A percentile compares a stretch with the other conserved stretches of the same genome.
phyloP scores from a whole-genome alignment of 768 basidiomycete species.

The Collybia mongolica region DNA sequence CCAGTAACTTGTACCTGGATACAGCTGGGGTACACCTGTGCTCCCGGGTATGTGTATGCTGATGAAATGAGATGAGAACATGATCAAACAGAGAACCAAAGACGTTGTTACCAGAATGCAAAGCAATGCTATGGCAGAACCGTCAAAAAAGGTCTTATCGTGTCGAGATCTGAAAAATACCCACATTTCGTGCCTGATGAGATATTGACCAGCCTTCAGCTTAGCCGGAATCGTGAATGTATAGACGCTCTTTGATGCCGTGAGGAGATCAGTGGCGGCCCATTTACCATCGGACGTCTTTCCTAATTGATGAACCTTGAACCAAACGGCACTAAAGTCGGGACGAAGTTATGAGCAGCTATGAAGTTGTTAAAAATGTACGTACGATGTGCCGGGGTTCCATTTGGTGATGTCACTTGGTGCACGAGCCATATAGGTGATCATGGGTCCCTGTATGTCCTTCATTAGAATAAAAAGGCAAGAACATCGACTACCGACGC shows the following conservation, averaged over 20 bases:
- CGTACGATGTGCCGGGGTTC: slow-evolving; percentile 36
- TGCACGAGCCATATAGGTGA: slow-evolving; percentile 47
- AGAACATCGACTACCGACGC: slow-evolving; percentile 11
- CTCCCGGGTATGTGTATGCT: slow-evolving; percentile 32
- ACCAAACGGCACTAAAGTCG: not conserved
- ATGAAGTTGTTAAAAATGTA: slow-evolving; percentile 25
- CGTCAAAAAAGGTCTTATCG: no score
- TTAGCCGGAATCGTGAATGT: slow-evolving; percentile 46
- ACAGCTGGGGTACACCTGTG: slow-evolving; percentile 44
- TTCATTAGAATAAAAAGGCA: no score
- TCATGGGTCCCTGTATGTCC: slow-evolving; percentile 34
- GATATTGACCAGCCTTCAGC: slow-evolving; percentile 45
- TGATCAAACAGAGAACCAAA: no score
- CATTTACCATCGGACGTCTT: not conserved
- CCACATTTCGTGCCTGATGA: slow-evolving; percentile 47
- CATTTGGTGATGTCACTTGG: slow-evolving; percentile 42
- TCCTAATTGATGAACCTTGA: not conserved
- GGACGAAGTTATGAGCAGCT: no score
- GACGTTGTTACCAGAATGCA: slow-evolving; percentile 29
- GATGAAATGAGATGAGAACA: no score
- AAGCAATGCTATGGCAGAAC: slow-evolving; percentile 29
- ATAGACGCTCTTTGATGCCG: slow-evolving; percentile 33
- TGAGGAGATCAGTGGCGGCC: slow-evolving; percentile 17
- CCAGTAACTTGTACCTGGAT: slow-evolving; percentile 47
- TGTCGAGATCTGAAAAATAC: slow-evolving; percentile 2